These are phyloP conservation scores for Pholiota conissans DNA, from an alignment of 768 basidiomycete genomes.

Conservation along the genomic window DNA sequence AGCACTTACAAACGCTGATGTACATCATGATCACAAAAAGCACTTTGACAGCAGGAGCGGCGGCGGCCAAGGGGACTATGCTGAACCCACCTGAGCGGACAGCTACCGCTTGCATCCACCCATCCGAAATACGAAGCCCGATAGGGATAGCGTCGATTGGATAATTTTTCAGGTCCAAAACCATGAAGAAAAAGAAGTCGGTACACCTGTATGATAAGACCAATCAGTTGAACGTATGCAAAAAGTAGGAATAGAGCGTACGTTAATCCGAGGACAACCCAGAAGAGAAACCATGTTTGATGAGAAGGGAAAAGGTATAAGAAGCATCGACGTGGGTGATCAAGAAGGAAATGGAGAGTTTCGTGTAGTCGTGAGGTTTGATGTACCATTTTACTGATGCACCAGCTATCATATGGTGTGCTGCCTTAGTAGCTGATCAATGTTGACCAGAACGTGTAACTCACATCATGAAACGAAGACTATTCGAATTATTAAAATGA, in stretches of 20 bases:
- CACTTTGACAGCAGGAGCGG: slow-evolving; percentile 90
- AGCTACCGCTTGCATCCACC: slow-evolving; percentile 75
- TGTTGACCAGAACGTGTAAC: slow-evolving; percentile 21
- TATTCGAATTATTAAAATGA: slow-evolving; percentile 27
- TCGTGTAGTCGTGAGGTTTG: slow-evolving; percentile 62
- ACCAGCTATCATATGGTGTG: slow-evolving; percentile 57
- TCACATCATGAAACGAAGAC: slow-evolving; percentile 83
- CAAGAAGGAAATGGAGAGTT: slow-evolving; percentile 87
- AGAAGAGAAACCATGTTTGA: slow-evolving; percentile 89
- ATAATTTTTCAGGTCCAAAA: slow-evolving; percentile 83
- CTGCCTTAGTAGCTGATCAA: not conserved
- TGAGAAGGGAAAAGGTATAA: slow-evolving; percentile 90
- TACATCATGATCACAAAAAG: slow-evolving; percentile 95
- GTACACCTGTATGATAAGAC: slow-evolving; percentile 48
- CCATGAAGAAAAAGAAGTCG: slow-evolving; percentile 90
- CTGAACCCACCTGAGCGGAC: slow-evolving; percentile 89
- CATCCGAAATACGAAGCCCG: slow-evolving; percentile 69
- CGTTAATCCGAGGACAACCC: slow-evolving; percentile 70
- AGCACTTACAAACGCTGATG: slow-evolving; percentile 72
- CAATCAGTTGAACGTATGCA: not conserved
- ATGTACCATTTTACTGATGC: slow-evolving; percentile 60
- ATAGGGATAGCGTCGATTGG: slow-evolving; percentile 67
- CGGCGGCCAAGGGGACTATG: slow-evolving; percentile 66
- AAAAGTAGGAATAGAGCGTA: slow-evolving; percentile 32
- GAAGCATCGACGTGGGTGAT: slow-evolving; percentile 92